phyloP scores from a whole-genome alignment of 306 rosid genomes.

The Psophocarpus tetragonolobus region DNA sequence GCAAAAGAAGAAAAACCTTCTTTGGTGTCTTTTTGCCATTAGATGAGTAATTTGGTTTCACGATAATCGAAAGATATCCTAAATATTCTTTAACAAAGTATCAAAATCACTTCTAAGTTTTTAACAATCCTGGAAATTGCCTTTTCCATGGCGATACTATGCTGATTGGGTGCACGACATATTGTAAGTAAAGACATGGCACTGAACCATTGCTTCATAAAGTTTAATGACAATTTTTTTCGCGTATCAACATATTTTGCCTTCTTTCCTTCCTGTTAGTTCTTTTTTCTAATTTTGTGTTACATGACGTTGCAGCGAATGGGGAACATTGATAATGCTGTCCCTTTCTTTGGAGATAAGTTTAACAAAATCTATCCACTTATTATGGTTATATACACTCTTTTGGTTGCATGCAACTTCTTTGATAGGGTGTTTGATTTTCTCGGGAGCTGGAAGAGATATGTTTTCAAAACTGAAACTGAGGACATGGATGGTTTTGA shows the following conservation, averaged over 20 bases:
- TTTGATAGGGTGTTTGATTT: slow-evolving; percentile 75
- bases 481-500: slow-evolving; percentile 94
- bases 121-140: not conserved
- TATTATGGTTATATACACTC: slow-evolving; percentile 93
- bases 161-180: not conserved
- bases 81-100: not conserved
- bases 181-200: not conserved
- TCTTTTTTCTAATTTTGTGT: slow-evolving; percentile 33
- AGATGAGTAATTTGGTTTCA: not conserved
- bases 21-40: not conserved
- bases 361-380: slow-evolving; percentile 94
- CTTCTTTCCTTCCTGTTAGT: slow-evolving; percentile 22
- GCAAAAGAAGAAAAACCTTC: not conserved
- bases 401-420: slow-evolving; percentile 91
- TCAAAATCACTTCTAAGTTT: not conserved
- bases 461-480: slow-evolving; percentile 75
- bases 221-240: not conserved
- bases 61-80: not conserved
- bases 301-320: slow-evolving; percentile 70
- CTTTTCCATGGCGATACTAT: slow-evolving; percentile 7
- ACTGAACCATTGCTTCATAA: slow-evolving; percentile 21
- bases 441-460: slow-evolving; percentile 92
- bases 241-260: not conserved
- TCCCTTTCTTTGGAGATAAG: slow-evolving; percentile 83
- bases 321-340: slow-evolving; percentile 85